Percentiles rank a stretch among this genome's conserved stretches.
phyloP scores from a whole-genome alignment of 176 grass and related monocot species.

The Oryza meridionalis region DNA sequence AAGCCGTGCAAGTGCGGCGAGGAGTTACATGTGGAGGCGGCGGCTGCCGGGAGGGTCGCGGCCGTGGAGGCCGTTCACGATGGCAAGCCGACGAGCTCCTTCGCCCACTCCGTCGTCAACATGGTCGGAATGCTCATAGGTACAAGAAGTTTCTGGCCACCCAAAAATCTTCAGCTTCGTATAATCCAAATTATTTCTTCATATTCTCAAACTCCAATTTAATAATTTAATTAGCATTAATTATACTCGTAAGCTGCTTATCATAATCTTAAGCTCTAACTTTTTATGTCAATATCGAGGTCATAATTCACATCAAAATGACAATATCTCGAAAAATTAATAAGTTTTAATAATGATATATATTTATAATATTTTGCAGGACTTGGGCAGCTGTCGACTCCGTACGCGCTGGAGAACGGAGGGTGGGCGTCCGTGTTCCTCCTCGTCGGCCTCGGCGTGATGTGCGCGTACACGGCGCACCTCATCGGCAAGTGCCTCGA shows the following conservation, averaged over 20 bases:
- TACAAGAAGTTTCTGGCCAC: conserved; percentile 3
- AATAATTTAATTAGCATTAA: too few species aligned
- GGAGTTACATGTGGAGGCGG: not conserved
- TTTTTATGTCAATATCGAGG: too few species aligned
- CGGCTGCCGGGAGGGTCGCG: not conserved
- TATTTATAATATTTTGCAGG: conserved; percentile 32
- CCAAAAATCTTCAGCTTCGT: too few species aligned
- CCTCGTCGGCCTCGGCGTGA: conserved; percentile 65
- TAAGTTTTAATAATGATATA: too few species aligned
- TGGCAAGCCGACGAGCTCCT: conserved; percentile 62
- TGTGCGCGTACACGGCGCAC: conserved; percentile 72
- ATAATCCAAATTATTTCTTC: too few species aligned
- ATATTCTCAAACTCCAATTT: too few species aligned
- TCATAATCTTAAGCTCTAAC: too few species aligned
- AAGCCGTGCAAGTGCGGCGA: conserved; percentile 45
- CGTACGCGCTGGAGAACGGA: conserved; percentile 79
- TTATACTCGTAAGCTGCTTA: too few species aligned
- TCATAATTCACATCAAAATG: too few species aligned
- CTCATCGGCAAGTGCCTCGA: conserved; percentile 79
- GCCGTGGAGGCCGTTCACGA: conserved; percentile 6
- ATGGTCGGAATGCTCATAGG: conserved; percentile 95
- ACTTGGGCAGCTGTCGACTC: conserved; percentile 74
- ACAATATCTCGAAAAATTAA: too few species aligned
- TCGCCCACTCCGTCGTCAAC: conserved; percentile 73
- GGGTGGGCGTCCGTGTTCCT: conserved; percentile 68